Conservation (phyloP, 78 protist species). For the Dictyostelium brefeldianum region DNA sequence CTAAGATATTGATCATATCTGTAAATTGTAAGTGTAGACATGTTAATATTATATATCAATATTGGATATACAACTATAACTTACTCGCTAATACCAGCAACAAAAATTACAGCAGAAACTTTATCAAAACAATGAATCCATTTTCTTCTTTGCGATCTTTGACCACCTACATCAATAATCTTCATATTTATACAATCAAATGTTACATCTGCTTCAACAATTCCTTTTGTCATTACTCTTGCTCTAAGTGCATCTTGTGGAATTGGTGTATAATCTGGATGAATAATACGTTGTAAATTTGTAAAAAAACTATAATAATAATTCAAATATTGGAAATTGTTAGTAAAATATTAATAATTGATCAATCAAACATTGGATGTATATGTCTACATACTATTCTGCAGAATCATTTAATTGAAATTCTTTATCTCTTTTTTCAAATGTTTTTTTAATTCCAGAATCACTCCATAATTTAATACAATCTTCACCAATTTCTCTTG, state of each 20-base stretch:
- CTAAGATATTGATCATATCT: constrained; percentile 87
- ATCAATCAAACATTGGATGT: background rate
- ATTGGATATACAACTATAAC: too few relatives aligned
- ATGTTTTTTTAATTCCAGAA: constrained; percentile 45
- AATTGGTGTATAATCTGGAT: constrained; percentile 89
- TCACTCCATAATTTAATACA: constrained; percentile 51
- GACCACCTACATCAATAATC: constrained; percentile 97
- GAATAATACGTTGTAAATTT: constrained; percentile 73
- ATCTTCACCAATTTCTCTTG: constrained; percentile 39
- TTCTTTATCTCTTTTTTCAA: constrained; percentile 74
- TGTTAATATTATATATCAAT: constrained; percentile 36
- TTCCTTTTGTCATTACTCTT: constrained; percentile 95
- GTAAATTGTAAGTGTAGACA: too few relatives aligned
- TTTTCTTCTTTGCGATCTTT: constrained; percentile 95
- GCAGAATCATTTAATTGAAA: constrained; percentile 87
- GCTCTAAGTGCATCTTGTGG: constrained; percentile 93
- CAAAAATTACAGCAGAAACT: constrained; percentile 94
- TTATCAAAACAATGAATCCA: constrained; percentile 97
- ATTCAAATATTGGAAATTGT: too few relatives aligned
- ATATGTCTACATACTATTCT: constrained; percentile 62
- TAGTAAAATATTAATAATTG: background rate
- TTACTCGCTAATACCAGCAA: constrained; percentile 87
- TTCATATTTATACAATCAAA: constrained; percentile 76
- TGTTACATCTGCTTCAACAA: constrained; percentile 87
- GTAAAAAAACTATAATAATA: constrained; percentile 91